Evolutionary conservation across 495 filamentous ascomycete genomes (phyloP).

Genomic region (Penicillium paradoxum): DNA sequence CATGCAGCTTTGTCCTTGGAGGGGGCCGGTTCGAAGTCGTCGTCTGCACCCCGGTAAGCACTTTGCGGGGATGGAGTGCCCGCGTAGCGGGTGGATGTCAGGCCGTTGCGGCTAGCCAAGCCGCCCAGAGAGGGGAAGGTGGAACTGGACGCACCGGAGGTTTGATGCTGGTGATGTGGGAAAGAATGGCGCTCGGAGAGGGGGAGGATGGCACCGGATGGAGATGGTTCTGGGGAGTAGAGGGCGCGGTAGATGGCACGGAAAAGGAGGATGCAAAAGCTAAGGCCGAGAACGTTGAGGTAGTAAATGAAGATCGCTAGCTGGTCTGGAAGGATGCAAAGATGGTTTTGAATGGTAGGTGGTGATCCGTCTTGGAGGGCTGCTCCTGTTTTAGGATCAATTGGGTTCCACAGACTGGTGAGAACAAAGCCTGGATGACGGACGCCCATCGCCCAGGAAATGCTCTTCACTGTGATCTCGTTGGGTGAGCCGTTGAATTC

Average conservation of each 20-base stretch:
- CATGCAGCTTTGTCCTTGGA: slow-evolving; percentile 23
- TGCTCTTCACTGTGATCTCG: slow-evolving; percentile 92
- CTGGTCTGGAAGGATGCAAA: slow-evolving; percentile 89
- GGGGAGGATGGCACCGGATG: slow-evolving; percentile 30
- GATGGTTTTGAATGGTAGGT: slow-evolving; percentile 74
- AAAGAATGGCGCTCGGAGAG: slow-evolving; percentile 29
- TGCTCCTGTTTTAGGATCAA: slow-evolving; percentile 58
- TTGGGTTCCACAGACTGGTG: slow-evolving; percentile 86
- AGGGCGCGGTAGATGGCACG: slow-evolving; percentile 52
- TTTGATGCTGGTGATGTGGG: slow-evolving; percentile 22
- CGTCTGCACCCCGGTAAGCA: slow-evolving; percentile 27
- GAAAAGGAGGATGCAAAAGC: slow-evolving; percentile 52
- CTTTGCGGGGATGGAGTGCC: slow-evolving; percentile 17
- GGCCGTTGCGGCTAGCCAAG: slow-evolving; percentile 31
- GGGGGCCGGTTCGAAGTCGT: slow-evolving; percentile 14
- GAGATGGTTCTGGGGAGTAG: slow-evolving; percentile 12
- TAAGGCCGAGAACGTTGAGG: slow-evolving; percentile 54
- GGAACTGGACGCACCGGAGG: slow-evolving; percentile 38
- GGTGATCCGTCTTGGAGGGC: slow-evolving; percentile 36
- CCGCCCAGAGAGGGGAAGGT: slow-evolving; percentile 27
- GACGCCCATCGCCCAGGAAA: slow-evolving; percentile 97
- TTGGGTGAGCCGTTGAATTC: slow-evolving; percentile 61
- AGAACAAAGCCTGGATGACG: slow-evolving; percentile 81
- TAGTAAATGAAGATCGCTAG: slow-evolving; percentile 79
- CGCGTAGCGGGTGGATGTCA: slow-evolving; percentile 23